Evolutionary conservation across 1,139 yeast genomes (phyloP).

Genomic region (Ogataea hybrid): DNA sequence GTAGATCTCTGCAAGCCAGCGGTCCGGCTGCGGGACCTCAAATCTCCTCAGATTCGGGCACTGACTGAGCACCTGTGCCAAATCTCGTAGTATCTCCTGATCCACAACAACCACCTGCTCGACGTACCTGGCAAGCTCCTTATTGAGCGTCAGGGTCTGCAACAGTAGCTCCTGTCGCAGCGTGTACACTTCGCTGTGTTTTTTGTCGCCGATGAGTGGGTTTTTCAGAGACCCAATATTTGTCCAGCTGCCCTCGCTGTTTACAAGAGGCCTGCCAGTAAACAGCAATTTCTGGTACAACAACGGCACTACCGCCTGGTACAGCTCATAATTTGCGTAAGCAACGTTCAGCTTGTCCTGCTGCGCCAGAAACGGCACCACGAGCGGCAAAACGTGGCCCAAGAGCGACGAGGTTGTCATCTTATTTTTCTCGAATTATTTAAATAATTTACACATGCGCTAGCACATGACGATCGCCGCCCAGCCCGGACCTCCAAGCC

Average conservation of each 20-base stretch:
- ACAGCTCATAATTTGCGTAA: conserved; percentile 26
- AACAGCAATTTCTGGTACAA: conserved; percentile 30
- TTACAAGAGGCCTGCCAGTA: conserved; percentile 18
- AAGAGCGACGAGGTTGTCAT: conserved; percentile 5
- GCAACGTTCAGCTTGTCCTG: conserved; percentile 28
- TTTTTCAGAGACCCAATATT: conserved; percentile 28
- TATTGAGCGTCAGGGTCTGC: conserved; percentile 28
- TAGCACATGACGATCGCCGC: background rate
- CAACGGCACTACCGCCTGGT: conserved; percentile 24
- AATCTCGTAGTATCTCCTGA: conserved; percentile 9
- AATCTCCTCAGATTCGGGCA: conserved; percentile 24
- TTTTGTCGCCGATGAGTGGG: conserved; percentile 22
- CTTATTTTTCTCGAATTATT: background rate
- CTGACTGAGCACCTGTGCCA: conserved; percentile 16
- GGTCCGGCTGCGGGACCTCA: conserved; percentile 3
- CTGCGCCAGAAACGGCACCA: conserved; percentile 28
- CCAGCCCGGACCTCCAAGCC: background rate
- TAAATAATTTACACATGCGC: background rate
- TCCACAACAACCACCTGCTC: conserved; percentile 23
- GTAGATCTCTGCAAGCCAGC: background rate
- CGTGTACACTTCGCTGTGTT: conserved; percentile 20
- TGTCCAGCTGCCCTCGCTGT: conserved; percentile 24
- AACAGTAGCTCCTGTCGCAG: conserved; percentile 30
- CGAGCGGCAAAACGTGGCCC: conserved; percentile 12
- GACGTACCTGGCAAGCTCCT: conserved; percentile 24